These are phyloP conservation scores for Trypanosoma conorhini DNA, from an alignment of 208 protist genomes.

Conservation along the genomic window DNA sequence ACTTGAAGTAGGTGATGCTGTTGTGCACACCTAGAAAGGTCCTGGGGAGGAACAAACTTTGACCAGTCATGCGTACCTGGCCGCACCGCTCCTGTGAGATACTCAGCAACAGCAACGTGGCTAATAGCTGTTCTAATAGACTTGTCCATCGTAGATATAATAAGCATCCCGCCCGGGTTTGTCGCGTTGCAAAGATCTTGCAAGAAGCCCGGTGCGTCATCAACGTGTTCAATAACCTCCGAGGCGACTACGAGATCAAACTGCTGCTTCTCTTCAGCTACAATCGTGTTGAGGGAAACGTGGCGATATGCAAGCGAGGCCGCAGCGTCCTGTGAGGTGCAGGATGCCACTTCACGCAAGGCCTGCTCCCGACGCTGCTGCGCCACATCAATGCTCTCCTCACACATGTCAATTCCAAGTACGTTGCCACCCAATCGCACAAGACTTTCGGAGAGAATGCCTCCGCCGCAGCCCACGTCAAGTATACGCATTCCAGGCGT, in stretches of 20 bases:
- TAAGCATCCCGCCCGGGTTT: slow-evolving; percentile 84
- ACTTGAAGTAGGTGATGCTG: slow-evolving; percentile 61
- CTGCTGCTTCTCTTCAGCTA: slow-evolving; percentile 37
- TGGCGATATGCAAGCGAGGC: slow-evolving; percentile 28
- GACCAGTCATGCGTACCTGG: slow-evolving; percentile 92
- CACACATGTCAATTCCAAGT: slow-evolving; percentile 89
- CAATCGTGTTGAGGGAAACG: slow-evolving; percentile 59
- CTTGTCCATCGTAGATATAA: slow-evolving; percentile 94
- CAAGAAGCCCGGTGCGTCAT: slow-evolving; percentile 84
- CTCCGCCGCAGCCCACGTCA: slow-evolving; percentile 93
- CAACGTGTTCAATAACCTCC: slow-evolving; percentile 95
- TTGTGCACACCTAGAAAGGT: slow-evolving; percentile 57
- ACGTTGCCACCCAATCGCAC: slow-evolving; percentile 87
- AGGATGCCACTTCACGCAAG: slow-evolving; percentile 5
- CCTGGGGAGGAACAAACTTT: slow-evolving; percentile 86
- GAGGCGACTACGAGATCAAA: slow-evolving; percentile 91
- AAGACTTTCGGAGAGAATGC: slow-evolving; percentile 89
- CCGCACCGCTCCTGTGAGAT: slow-evolving; percentile 77
- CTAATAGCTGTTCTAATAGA: slow-evolving; percentile 70
- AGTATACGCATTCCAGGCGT: slow-evolving; percentile 62
- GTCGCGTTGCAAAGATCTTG: slow-evolving; percentile 69
- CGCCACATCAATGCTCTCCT: slow-evolving; percentile 82
- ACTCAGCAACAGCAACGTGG: slow-evolving; percentile 86
- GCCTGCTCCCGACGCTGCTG: slow-evolving; percentile 33
- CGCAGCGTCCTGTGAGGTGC: background rate